Evolutionary conservation across 2,329 filamentous ascomycete species (phyloP), one percentile per base, ranked within the genome.

Genomic region (Exophiala oligosperma): DNA sequence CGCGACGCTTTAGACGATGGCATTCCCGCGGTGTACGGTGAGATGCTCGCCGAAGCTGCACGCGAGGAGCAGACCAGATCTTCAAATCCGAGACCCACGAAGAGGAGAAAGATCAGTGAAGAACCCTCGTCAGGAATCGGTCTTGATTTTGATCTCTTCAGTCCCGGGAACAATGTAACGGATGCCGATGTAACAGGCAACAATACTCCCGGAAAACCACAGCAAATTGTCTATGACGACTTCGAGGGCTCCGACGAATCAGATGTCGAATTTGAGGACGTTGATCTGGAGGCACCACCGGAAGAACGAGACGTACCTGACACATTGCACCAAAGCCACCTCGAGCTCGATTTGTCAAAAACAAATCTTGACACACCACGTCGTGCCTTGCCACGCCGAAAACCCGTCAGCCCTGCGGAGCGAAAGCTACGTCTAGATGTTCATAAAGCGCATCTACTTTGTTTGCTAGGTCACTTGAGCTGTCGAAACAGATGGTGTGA

Each of bases 401-500:
- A 81, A 60, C 79, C 81, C 21, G 74, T 82, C 14, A 82, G 82
- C 1, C 76, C 77, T 5, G 77, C 78, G 1, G 86, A 88, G 62
- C 85, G 81, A 62, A 81, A 79, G 48, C 70, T 80, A 29, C 84
- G 92, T 21, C 71, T 94, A 29, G 83, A 91, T 52, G 80, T 92
- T n/a, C 94, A 99, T 73, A 96, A 93, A 73, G 79, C 86, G 61
- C 92, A 99, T 74, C 64, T 97, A 0, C 76, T 97, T 12, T 96
- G 91, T 70, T 79, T 99, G 1, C 74, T 99, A 14, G 84, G 86
- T 8, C 91, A 97, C 72, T 82, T 87, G 14, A 83, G 89, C 64
- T 79, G 85, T 57, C 85, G 92, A 55, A 99, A 97, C 69, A 78
- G 83, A 54, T 97, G 93, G 91, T 97, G 92, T 74, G 96, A 96